Evolutionary conservation across 1,139 yeast species (phyloP).

Genomic region (Yamadazyma trypodendri): DNA sequence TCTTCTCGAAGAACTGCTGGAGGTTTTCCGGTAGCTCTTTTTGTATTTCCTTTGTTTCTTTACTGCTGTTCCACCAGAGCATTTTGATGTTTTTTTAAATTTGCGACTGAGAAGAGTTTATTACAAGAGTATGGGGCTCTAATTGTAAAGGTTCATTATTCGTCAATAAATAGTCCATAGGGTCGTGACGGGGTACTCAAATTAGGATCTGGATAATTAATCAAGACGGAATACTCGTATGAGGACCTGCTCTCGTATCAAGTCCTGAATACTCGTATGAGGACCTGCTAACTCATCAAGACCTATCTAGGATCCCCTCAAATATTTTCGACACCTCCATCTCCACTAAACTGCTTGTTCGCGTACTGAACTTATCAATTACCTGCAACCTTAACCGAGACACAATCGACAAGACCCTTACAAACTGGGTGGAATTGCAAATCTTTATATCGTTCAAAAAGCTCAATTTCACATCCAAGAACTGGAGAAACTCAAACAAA

Average conservation of each 20-base stretch:
- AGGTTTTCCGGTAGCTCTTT: conserved; percentile 34
- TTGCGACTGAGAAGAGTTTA: conserved; percentile 1
- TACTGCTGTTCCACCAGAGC: conserved; percentile 18
- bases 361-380: conserved; percentile 10
- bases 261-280: too few relatives aligned
- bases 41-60: conserved; percentile 25
- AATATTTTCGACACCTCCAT: conserved; percentile 37
- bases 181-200: too few relatives aligned
- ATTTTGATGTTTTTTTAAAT: conserved; percentile 2
- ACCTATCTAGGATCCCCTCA: conserved; percentile 36
- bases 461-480: conserved; percentile 13
- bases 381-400: conserved; percentile 43
- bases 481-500: conserved; percentile 14
- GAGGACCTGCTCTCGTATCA: too few relatives aligned
- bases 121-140: too few relatives aligned
- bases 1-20: conserved; percentile 31
- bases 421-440: conserved; percentile 43
- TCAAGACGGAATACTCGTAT: too few relatives aligned
- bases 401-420: conserved; percentile 46
- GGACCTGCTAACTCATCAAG: conserved; percentile 1
- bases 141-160: background rate
- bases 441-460: conserved; percentile 12
- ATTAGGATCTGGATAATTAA: too few relatives aligned
- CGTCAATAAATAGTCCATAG: background rate
- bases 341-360: conserved; percentile 22